These are phyloP conservation scores for Cubamyces sp. DNA, from an alignment of 768 basidiomycete species.

Conservation along the genomic window DNA sequence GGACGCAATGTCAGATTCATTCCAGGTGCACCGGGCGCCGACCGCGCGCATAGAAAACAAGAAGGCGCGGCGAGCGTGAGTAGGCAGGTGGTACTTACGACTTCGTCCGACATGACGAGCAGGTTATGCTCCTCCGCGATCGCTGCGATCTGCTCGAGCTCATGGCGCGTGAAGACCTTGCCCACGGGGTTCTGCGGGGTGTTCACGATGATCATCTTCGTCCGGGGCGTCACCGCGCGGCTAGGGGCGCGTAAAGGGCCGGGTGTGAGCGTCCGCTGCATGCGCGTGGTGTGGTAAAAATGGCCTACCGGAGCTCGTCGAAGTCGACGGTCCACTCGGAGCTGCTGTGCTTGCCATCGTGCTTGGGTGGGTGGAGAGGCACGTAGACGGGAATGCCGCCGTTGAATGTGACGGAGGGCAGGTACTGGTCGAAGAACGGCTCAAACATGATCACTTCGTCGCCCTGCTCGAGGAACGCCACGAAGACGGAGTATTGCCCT, in stretches of 20 bases:
- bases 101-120: slow-evolving; percentile 94
- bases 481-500: slow-evolving; percentile 95
- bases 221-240: slow-evolving; percentile 81
- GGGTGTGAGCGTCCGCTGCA: slow-evolving; percentile 9
- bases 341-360: slow-evolving; percentile 54
- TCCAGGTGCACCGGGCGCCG: background rate
- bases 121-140: slow-evolving; percentile 92
- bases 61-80: background rate
- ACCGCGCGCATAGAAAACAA: background rate
- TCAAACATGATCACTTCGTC: slow-evolving; percentile 99
- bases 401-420: slow-evolving; percentile 92
- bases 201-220: slow-evolving; percentile 95
- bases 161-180: slow-evolving; percentile 86
- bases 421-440: slow-evolving; percentile 96
- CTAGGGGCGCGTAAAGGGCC: slow-evolving; percentile 40
- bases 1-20: background rate
- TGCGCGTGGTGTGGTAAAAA: background rate
- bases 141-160: slow-evolving; percentile 83
- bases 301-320: slow-evolving; percentile 76
- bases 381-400: slow-evolving; percentile 93
- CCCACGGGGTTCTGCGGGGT: slow-evolving; percentile 99
- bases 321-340: slow-evolving; percentile 90
- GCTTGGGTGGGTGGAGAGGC: slow-evolving; percentile 86
- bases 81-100: slow-evolving; percentile 37
- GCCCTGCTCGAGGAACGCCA: slow-evolving; percentile 87